Evolutionary conservation across 2,329 filamentous ascomycete species (phyloP).

Genomic region (Xylaria digitata): DNA sequence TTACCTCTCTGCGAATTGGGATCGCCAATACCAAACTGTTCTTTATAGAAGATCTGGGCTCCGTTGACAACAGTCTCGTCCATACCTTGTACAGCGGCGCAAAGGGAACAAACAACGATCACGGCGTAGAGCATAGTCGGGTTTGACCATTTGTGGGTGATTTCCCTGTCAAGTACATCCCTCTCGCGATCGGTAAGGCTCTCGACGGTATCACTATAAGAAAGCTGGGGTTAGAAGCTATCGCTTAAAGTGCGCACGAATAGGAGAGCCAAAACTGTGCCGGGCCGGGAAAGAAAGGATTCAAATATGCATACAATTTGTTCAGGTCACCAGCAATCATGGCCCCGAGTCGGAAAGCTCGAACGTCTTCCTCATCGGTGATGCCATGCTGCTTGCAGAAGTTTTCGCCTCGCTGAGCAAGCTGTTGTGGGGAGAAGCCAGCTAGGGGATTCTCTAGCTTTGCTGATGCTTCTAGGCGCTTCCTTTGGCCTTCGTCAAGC

Average conservation of each 20-base stretch:
- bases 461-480: conserved; percentile 52
- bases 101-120: conserved; percentile 60
- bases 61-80: conserved; percentile 78
- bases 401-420: conserved; percentile 66
- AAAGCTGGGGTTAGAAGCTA: conserved; percentile 4
- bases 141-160: conserved; percentile 75
- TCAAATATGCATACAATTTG: conserved; percentile 50
- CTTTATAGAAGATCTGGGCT: conserved; percentile 72
- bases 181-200: conserved; percentile 69
- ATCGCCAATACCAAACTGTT: conserved; percentile 69
- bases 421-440: conserved; percentile 56
- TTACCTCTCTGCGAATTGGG: conserved; percentile 56
- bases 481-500: conserved; percentile 45
- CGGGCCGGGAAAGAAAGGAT: not conserved
- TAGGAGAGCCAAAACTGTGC: not conserved
- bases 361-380: conserved; percentile 65
- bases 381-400: conserved; percentile 68
- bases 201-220: conserved; percentile 54
- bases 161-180: conserved; percentile 68
- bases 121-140: conserved; percentile 73
- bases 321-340: conserved; percentile 66
- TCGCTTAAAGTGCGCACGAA: not conserved
- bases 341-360: conserved; percentile 70
- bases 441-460: conserved; percentile 57
- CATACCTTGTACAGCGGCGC: conserved; percentile 77